Base-by-base conservation (phyloP, 257 asterid species). In the Avicennia marina region DNA sequence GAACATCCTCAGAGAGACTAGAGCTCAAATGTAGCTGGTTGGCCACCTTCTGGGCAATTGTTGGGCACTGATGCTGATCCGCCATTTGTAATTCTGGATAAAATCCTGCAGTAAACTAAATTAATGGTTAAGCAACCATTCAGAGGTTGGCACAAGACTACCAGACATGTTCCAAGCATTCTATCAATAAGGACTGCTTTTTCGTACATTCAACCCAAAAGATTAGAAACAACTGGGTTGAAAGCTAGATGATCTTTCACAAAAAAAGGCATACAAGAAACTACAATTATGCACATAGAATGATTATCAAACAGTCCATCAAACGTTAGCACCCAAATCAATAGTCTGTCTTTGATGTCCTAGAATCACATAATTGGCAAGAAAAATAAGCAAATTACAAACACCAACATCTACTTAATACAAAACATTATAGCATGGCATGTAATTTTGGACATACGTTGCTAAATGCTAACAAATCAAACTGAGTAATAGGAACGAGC, bases 21-120 rank as follows among this genome's bases (percentile, higher is more conserved):
- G 73, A 66, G 63, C 81, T 69, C 70, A 81, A 46, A 33, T 75
- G 80, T 19, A 81, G 74, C 68, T 81, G 84, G 65, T 57, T 69
- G 58, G 89, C 81, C n/a, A 76, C 61, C 59, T 78, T 78, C 67
- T 72, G 84, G 31, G 70, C 64, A 22, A 72, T 72, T 40, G 78
- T 49, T 6, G 89, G 82, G 55, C 64, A 71, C 53, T 66, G 76
- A 58, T 44, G 63, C 65, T 76, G 72, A 52, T 78, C 89, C 4
- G 78, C 75, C 89, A 81, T n/a, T 78, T 58, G 21, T 48, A 51
- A 27, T n/a, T 65, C 13, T 13, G 1, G 11, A 39, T 33, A 39
- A 43, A 63, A 31, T 59, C 68, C 71, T 52, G 53, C 55, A 38
- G 43, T 13, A 43, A 7, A 18, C 24, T 53, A 53, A 42, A 17